Percentiles rank a stretch among this genome's conserved stretches.
Conservation (phyloP, 1,284 basidiomycete genomes). For the Naganishia albida region DNA sequence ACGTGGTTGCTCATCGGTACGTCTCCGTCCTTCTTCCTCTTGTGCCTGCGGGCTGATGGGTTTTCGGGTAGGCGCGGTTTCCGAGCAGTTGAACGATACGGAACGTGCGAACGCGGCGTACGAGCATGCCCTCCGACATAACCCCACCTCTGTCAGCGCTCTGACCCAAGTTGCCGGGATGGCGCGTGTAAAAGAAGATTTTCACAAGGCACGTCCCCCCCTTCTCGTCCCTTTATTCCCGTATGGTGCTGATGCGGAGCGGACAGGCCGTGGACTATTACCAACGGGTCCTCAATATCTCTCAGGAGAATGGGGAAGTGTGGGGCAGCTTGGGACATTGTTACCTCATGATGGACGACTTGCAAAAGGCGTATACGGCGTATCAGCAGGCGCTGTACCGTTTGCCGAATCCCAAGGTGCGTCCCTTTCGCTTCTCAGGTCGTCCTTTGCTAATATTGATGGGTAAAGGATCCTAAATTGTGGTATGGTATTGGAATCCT, state of each 20-base stretch:
- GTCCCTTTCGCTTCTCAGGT: constrained; percentile 28
- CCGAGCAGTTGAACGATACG: constrained; percentile 86
- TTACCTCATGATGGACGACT: constrained; percentile 98
- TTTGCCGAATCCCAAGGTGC: constrained; percentile 88
- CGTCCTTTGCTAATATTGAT: background rate
- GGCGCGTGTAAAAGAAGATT: constrained; percentile 60
- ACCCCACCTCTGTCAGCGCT: constrained; percentile 80
- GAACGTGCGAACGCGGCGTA: constrained; percentile 86
- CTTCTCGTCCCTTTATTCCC: too few species aligned
- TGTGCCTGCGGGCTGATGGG: constrained; percentile 9
- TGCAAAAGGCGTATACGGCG: constrained; percentile 96
- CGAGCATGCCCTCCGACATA: constrained; percentile 88
- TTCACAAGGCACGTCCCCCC: constrained; percentile 47
- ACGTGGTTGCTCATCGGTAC: constrained; percentile 88
- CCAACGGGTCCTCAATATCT: constrained; percentile 81
- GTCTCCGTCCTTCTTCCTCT: constrained; percentile 38
- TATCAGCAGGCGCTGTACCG: constrained; percentile 98
- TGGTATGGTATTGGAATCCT: constrained; percentile 99
- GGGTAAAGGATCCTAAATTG: constrained; percentile 85
- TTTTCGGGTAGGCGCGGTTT: constrained; percentile 68
- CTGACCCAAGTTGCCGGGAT: constrained; percentile 79
- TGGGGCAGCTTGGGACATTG: constrained; percentile 95
- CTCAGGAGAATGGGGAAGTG: constrained; percentile 90
- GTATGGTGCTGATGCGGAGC: too few species aligned
- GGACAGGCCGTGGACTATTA: constrained; percentile 88